Percentiles rank a stretch among this genome's conserved stretches.
Evolutionary conservation across 2,329 filamentous ascomycete genomes (phyloP).

Genomic region (Samsoniella hepiali): DNA sequence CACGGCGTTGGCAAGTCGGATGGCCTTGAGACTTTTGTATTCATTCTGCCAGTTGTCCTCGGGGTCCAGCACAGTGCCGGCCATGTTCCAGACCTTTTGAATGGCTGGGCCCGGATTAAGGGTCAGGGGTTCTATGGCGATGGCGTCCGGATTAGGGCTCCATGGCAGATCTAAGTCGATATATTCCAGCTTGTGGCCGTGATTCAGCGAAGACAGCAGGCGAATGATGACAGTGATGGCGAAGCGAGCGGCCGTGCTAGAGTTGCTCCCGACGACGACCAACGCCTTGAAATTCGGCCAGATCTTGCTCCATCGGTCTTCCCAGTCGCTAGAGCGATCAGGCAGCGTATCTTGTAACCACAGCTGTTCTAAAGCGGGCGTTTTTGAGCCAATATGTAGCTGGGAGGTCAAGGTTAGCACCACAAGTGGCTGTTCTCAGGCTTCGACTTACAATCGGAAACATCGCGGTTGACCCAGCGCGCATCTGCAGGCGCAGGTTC

Average conservation of each 20-base stretch:
- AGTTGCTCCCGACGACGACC: constrained; percentile 24
- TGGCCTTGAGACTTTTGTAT: constrained; percentile 13
- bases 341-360: constrained; percentile 30
- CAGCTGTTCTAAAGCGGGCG: constrained; percentile 33
- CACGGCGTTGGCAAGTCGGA: constrained; percentile 29
- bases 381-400: constrained; percentile 27
- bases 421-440: too few relatives aligned
- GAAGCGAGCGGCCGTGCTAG: constrained; percentile 17
- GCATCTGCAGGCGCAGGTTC: constrained; percentile 28
- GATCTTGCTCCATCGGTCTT: constrained; percentile 22
- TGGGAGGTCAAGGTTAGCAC: constrained; percentile 20
- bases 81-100: constrained; percentile 14
- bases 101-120: constrained; percentile 8
- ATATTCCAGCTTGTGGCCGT: constrained; percentile 27
- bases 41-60: constrained; percentile 11
- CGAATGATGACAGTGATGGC: constrained; percentile 8
- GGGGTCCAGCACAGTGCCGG: constrained; percentile 12
- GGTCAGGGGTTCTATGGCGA: constrained; percentile 13
- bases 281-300: constrained; percentile 33
- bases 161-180: constrained; percentile 33
- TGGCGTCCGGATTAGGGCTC: constrained; percentile 9
- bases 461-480: constrained; percentile 17
- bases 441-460: constrained; percentile 24
- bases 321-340: constrained; percentile 16
- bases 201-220: constrained; percentile 28